These are phyloP conservation scores for Mycena belliarum DNA, from an alignment of 768 basidiomycete genomes.

Conservation along the genomic window DNA sequence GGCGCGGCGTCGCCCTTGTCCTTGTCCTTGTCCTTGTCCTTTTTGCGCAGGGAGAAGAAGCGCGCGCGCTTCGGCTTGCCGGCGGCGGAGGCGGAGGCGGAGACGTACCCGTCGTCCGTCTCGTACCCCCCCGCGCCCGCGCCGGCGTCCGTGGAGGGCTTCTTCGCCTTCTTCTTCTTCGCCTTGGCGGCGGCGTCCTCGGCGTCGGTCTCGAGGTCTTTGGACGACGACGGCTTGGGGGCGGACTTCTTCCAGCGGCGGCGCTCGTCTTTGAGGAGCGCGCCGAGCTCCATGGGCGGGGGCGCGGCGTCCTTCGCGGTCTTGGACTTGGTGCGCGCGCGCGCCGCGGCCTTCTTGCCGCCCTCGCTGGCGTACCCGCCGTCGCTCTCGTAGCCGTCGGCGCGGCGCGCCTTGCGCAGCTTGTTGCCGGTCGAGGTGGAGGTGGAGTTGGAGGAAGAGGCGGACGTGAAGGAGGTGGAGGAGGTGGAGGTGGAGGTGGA, in stretches of 20 bases:
- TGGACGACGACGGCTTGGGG: constrained; percentile 18
- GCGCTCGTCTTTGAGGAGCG: constrained; percentile 24
- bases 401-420: constrained; percentile 19
- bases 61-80: constrained; percentile 29
- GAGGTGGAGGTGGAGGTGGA: background rate
- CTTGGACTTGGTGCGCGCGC: constrained; percentile 28
- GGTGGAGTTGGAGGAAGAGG: background rate
- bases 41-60: constrained; percentile 46
- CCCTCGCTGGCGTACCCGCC: constrained; percentile 51
- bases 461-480: background rate
- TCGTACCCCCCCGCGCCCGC: constrained; percentile 29
- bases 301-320: constrained; percentile 15
- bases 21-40: too few species aligned
- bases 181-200: constrained; percentile 19
- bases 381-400: constrained; percentile 55
- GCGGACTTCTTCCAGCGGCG: constrained; percentile 20
- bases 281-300: constrained; percentile 24
- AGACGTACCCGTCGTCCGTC: constrained; percentile 28
- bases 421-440: background rate
- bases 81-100: too few species aligned
- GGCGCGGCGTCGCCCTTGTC: too few species aligned
- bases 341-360: constrained; percentile 23
- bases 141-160: constrained; percentile 1
- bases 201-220: constrained; percentile 25
- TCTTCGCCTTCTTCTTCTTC: constrained; percentile 26